Evolutionary conservation across 495 filamentous ascomycete genomes (phyloP).

Genomic region (Penicillium psychrofluorescens): DNA sequence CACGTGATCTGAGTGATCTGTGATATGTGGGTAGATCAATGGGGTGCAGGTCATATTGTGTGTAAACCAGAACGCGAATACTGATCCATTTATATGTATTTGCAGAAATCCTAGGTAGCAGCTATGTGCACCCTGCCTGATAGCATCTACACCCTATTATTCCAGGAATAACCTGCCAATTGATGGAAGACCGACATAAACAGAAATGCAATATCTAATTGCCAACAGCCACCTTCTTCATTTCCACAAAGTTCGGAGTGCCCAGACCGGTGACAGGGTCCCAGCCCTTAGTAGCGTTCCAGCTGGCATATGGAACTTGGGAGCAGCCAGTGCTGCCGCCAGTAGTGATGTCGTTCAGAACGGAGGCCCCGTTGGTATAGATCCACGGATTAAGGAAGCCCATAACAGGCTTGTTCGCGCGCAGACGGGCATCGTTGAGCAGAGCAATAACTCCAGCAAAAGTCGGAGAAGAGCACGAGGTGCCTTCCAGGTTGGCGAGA

Average conservation of each 20-base stretch:
- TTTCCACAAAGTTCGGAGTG: conserved; percentile 40
- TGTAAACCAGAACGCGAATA: no score
- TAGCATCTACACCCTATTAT: background rate
- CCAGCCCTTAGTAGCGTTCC: conserved; percentile 29
- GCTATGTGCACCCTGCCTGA: background rate
- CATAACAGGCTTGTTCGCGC: conserved; percentile 45
- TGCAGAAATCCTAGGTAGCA: no score
- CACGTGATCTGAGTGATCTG: no score
- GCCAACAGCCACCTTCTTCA: conserved; percentile 23
- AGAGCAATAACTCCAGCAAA: conserved; percentile 57
- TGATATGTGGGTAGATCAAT: no score
- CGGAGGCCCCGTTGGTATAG: conserved; percentile 45
- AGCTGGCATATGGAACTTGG: conserved; percentile 37
- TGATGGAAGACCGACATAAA: no score
- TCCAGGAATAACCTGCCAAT: no score
- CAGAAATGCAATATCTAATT: background rate
- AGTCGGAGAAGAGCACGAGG: conserved; percentile 56
- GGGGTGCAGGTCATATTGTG: no score
- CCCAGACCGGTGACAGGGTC: conserved; percentile 56
- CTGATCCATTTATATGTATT: no score
- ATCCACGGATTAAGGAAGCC: conserved; percentile 76
- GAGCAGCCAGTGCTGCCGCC: conserved; percentile 56
- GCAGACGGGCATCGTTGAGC: conserved; percentile 59
- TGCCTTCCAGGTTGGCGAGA: conserved; percentile 50
- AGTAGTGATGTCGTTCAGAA: conserved; percentile 55